Percentiles rank a stretch among this genome's conserved stretches.
Conservation (phyloP, 768 basidiomycete genomes). For the Mrakia gelida region DNA sequence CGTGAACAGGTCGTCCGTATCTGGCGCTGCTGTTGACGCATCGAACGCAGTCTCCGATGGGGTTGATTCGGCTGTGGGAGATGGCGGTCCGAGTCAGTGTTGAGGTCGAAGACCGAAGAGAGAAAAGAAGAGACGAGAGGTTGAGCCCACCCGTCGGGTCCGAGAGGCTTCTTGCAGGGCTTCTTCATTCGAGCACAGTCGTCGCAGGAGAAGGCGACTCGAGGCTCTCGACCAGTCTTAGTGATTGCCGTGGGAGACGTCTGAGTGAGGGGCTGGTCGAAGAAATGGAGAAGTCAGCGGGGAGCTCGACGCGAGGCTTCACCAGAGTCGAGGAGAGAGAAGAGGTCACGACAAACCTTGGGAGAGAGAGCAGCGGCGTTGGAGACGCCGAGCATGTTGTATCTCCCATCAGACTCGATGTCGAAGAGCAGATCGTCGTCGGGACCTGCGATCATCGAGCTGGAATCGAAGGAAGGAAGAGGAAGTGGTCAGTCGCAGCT, state of each 20-base stretch:
- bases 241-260: neutral
- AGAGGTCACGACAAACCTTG: neutral
- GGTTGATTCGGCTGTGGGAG: neutral
- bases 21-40: neutral
- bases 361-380: neutral
- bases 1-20: neutral
- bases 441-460: neutral
- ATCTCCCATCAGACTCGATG: neutral
- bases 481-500: neutral
- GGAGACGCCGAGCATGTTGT: neutral
- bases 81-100: neutral
- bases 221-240: neutral
- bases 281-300: too few species aligned
- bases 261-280: neutral
- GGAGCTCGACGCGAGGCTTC: too few species aligned
- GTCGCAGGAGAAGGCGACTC: slow-evolving; percentile 13
- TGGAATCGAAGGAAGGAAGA: neutral
- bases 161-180: slow-evolving; percentile 5
- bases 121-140: neutral
- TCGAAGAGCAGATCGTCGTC: slow-evolving; percentile 1
- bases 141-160: neutral
- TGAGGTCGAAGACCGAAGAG: neutral
- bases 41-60: neutral
- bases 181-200: slow-evolving; percentile 12
- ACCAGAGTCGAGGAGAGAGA: too few species aligned